phyloP scores from a whole-genome alignment of 192 early-diverging fungal species.

The Mortierella alpina region DNA sequence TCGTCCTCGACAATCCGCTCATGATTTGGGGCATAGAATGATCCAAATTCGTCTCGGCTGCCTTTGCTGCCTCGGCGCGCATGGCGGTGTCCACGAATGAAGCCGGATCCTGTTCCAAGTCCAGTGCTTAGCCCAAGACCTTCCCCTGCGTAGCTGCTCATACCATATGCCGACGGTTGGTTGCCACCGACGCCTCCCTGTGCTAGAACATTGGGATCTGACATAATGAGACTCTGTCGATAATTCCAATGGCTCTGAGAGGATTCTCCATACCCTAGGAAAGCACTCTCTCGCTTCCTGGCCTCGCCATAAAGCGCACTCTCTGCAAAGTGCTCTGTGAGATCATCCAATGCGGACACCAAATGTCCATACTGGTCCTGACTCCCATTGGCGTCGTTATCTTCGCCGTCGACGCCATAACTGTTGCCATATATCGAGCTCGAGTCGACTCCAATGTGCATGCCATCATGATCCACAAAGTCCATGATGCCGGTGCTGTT shows the following conservation, averaged over 20 bases:
- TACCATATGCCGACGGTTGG: not conserved
- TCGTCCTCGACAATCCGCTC: slow-evolving; percentile 50
- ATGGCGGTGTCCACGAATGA: slow-evolving; percentile 32
- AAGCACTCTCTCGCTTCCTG: slow-evolving; percentile 35
- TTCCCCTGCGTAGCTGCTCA: not conserved
- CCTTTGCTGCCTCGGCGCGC: slow-evolving; percentile 44
- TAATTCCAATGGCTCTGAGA: slow-evolving; percentile 31
- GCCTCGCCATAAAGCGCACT: slow-evolving; percentile 38
- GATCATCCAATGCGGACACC: slow-evolving; percentile 36
- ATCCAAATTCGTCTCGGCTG: slow-evolving; percentile 53
- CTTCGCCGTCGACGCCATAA: slow-evolving; percentile 8
- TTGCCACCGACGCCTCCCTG: not conserved
- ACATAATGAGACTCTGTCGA: slow-evolving; percentile 11
- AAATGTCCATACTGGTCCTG: slow-evolving; percentile 49
- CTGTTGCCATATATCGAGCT: slow-evolving; percentile 4
- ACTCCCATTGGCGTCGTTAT: slow-evolving; percentile 11
- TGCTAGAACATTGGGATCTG: slow-evolving; percentile 6
- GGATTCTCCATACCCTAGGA: not conserved
- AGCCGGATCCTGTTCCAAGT: not conserved
- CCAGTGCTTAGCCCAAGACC: slow-evolving; percentile 6
- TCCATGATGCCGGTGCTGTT: slow-evolving; percentile 6
- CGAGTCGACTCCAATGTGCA: slow-evolving; percentile 31
- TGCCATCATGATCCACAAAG: slow-evolving; percentile 46
- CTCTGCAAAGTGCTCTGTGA: slow-evolving; percentile 51
- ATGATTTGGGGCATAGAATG: slow-evolving; percentile 35